Percentiles rank a stretch among this genome's conserved stretches.
phyloP scores from a whole-genome alignment of 441 rosid genomes.

The Brassica balearica region DNA sequence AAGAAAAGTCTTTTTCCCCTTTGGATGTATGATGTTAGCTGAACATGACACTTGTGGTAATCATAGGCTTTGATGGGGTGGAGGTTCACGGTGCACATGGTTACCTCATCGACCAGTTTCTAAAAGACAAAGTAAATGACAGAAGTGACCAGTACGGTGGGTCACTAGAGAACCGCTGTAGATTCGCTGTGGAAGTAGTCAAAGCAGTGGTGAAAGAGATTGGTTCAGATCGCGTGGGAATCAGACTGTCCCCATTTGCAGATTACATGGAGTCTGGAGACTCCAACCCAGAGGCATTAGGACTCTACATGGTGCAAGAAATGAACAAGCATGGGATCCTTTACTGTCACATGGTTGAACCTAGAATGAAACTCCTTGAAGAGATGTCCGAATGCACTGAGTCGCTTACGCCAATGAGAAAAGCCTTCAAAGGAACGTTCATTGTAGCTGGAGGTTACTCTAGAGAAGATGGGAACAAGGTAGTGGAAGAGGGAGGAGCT shows the following conservation, averaged over 20 bases:
- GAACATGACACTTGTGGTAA: neutral
- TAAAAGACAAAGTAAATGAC: neutral
- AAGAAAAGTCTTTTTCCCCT: neutral
- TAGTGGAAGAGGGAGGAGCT: conserved; percentile 1
- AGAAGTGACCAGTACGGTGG: conserved; percentile 2
- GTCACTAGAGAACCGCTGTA: neutral
- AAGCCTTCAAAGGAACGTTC: neutral
- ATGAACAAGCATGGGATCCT: neutral
- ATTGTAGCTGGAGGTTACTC: neutral
- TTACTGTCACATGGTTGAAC: conserved; percentile 6
- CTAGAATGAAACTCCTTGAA: neutral
- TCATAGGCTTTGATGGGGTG: conserved; percentile 55
- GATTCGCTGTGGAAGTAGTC: neutral
- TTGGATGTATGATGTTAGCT: neutral
- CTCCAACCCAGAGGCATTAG: neutral
- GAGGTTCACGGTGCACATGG: conserved; percentile 59
- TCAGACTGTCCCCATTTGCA: conserved; percentile 1
- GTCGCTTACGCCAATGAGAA: conserved; percentile 4
- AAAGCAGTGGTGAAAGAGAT: neutral
- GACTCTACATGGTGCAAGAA: conserved; percentile 8
- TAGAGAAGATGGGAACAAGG: neutral
- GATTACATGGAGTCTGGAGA: neutral
- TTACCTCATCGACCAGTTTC: conserved; percentile 48
- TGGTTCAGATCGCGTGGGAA: neutral
- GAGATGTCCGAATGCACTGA: neutral